These are phyloP conservation scores for Prunus yedoensis DNA, from an alignment of 331 rosid species.

Conservation along the genomic window DNA sequence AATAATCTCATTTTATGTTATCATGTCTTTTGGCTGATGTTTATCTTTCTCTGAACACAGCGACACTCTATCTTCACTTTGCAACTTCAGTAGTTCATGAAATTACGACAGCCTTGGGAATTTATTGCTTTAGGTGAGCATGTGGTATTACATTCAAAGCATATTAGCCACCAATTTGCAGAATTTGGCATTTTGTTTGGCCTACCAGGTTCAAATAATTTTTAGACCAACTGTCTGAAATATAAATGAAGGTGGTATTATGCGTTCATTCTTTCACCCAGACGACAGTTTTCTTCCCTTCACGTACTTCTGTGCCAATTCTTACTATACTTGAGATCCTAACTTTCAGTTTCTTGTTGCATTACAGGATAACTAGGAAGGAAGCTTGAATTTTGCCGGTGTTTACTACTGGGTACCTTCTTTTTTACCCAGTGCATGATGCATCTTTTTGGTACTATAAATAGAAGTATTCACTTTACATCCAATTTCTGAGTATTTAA, in stretches of 20 bases:
- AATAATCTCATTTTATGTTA: slow-evolving; percentile 12
- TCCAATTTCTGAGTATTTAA: too few species aligned
- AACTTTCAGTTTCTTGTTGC: background rate
- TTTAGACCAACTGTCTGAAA: background rate
- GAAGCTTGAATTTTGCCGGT: slow-evolving; percentile 60
- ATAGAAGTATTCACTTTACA: background rate
- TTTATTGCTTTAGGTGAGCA: slow-evolving; percentile 85
- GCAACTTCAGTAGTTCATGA: slow-evolving; percentile 83
- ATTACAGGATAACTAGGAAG: slow-evolving; percentile 81
- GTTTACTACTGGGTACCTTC: slow-evolving; percentile 32
- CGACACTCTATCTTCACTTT: slow-evolving; percentile 70
- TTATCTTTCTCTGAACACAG: slow-evolving; percentile 41
- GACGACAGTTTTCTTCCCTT: background rate
- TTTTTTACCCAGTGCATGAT: background rate
- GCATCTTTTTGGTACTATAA: background rate
- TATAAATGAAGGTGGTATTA: background rate
- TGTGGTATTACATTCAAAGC: background rate
- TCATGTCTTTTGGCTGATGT: slow-evolving; percentile 4
- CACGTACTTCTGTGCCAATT: background rate
- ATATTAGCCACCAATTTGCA: background rate
- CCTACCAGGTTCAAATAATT: background rate
- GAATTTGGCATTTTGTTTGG: background rate
- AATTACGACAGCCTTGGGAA: slow-evolving; percentile 82
- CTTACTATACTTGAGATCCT: background rate
- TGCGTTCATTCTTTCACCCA: background rate